Conservation (phyloP, 805 yeast genomes). For the Tetrapisispora taiwanensis region DNA sequence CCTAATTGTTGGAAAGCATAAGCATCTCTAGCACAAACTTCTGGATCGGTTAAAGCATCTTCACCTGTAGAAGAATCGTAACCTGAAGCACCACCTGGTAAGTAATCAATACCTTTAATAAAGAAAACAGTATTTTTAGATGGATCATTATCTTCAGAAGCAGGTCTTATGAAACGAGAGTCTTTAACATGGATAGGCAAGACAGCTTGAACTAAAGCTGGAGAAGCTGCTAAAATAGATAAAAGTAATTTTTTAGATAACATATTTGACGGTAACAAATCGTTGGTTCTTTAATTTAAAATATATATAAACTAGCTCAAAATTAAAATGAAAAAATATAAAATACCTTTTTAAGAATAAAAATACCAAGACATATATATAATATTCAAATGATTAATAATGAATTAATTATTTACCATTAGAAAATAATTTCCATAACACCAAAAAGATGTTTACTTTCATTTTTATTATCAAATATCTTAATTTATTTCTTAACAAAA, state of each 20-base stretch:
- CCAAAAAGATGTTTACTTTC: too few relatives aligned
- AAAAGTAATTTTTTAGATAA: constrained; percentile 1
- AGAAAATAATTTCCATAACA: too few relatives aligned
- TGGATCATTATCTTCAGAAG: constrained; percentile 29
- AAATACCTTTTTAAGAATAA: too few relatives aligned
- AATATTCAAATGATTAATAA: too few relatives aligned
- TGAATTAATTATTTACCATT: too few relatives aligned
- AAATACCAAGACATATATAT: too few relatives aligned
- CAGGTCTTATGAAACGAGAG: constrained; percentile 50
- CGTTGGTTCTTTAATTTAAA: neutral
- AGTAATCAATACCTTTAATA: constrained; percentile 82
- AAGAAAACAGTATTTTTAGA: constrained; percentile 50
- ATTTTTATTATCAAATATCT: too few relatives aligned
- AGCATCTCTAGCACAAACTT: constrained; percentile 71
- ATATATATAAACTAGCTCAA: too few relatives aligned
- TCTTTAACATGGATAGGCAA: constrained; percentile 49
- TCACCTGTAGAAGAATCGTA: constrained; percentile 24
- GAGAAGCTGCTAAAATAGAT: constrained; percentile 8
- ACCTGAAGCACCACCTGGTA: constrained; percentile 83
- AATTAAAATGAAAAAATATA: too few relatives aligned
- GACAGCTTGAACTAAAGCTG: constrained; percentile 32
- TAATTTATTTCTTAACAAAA: too few relatives aligned
- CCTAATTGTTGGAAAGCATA: constrained; percentile 70
- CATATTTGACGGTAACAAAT: neutral
- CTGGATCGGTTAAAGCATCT: constrained; percentile 67